These are phyloP conservation scores for Symmetrospora coprosmae DNA, from an alignment of 768 basidiomycete species.

Conservation along the genomic window DNA sequence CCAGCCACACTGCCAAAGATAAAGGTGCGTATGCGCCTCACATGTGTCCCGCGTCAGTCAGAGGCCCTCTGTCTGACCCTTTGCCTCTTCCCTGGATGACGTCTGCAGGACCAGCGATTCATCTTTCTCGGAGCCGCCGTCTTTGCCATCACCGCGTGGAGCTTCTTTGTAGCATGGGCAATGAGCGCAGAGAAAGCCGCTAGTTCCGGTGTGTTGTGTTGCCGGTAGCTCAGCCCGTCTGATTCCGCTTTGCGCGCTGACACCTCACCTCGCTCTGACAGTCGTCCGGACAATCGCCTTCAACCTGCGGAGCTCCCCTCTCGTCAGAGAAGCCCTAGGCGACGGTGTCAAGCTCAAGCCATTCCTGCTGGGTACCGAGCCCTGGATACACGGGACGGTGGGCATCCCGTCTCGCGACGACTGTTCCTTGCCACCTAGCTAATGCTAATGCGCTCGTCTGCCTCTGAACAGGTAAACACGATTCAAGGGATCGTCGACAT, in stretches of 20 bases:
- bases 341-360: constrained; percentile 14
- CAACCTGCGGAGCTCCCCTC: constrained; percentile 3
- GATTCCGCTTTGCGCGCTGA: not conserved
- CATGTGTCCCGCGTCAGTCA: no score
- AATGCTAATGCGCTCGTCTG: not conserved
- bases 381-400: constrained; percentile 17
- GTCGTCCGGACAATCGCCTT: constrained; percentile 11
- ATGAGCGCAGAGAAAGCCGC: constrained; percentile 18
- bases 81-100: not conserved
- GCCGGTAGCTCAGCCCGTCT: not conserved
- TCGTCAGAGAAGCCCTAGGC: constrained; percentile 10
- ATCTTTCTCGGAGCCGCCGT: constrained; percentile 13
- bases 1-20: no score
- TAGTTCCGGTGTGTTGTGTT: not conserved
- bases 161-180: constrained; percentile 11
- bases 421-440: not conserved
- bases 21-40: no score
- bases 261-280: not conserved
- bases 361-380: constrained; percentile 4
- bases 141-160: constrained; percentile 8
- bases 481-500: constrained; percentile 22
- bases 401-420: not conserved
- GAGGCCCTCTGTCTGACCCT: not conserved
- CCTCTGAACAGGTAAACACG: constrained; percentile 1
- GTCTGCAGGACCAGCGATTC: constrained; percentile 5